Conservation (phyloP, 768 basidiomycete species). For the Fomitopsis pulvina region DNA sequence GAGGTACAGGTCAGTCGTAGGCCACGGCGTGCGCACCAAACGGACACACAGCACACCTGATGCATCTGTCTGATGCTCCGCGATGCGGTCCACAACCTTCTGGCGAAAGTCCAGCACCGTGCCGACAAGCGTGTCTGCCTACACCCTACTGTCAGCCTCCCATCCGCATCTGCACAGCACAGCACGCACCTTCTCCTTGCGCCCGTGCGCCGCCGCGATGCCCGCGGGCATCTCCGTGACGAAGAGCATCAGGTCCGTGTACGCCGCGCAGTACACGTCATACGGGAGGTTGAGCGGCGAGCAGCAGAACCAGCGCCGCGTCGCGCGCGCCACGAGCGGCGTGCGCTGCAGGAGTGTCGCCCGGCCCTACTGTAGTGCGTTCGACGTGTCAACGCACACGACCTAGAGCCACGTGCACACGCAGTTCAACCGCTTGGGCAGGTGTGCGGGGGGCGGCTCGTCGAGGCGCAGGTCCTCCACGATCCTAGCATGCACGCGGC, state of each 20-base stretch:
- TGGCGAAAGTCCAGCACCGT: conserved; percentile 33
- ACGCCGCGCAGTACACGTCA: conserved; percentile 37
- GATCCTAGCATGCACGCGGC: conserved; percentile 38
- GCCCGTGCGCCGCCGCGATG: conserved; percentile 5
- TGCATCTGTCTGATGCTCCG: background rate
- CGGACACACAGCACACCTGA: background rate
- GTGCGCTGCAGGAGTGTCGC: conserved; percentile 54
- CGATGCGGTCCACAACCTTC: conserved; percentile 15
- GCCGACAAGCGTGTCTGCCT: conserved; percentile 31
- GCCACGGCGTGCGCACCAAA: background rate
- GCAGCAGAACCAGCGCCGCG: conserved; percentile 26
- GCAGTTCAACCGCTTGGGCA: conserved; percentile 51
- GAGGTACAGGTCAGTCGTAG: background rate
- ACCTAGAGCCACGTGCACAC: conserved; percentile 66
- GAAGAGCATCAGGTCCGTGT: conserved; percentile 43
- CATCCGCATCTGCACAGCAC: background rate
- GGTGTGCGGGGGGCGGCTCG: conserved; percentile 31
- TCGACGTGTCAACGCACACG: conserved; percentile 61
- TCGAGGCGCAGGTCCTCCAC: conserved; percentile 62
- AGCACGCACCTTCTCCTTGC: no score
- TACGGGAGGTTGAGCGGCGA: conserved; percentile 18
- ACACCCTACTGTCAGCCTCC: background rate
- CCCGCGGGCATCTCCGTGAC: conserved; percentile 40
- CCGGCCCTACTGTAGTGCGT: conserved; percentile 65
- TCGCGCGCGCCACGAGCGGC: conserved; percentile 49